Percentiles rank a stretch among this genome's conserved stretches.
phyloP scores from a whole-genome alignment of 2,329 filamentous ascomycete species.

The Ophioceras dolichostomum region DNA sequence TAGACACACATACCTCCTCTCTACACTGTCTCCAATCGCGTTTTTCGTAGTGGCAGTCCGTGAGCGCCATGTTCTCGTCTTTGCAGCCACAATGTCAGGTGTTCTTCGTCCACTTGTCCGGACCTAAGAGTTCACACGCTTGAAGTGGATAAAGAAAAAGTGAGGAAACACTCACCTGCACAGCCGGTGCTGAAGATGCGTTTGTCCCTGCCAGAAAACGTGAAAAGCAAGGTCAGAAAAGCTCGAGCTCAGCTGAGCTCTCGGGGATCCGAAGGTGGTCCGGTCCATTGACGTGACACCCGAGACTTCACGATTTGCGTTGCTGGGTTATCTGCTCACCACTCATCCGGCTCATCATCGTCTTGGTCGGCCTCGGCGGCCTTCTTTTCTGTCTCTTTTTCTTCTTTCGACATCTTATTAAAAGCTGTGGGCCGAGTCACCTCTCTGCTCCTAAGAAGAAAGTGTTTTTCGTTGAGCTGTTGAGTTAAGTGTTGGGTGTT shows the following conservation, averaged over 20 bases:
- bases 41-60: slow-evolving; percentile 90
- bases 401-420: slow-evolving; percentile 46
- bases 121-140: too few relatives aligned
- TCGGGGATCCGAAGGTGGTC: too few relatives aligned
- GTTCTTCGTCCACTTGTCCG: too few relatives aligned
- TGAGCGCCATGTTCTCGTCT: slow-evolving; percentile 87
- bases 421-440: too few relatives aligned
- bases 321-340: slow-evolving; percentile 41
- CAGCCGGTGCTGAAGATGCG: slow-evolving; percentile 95
- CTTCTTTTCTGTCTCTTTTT: slow-evolving; percentile 22
- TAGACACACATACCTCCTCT: slow-evolving; percentile 54
- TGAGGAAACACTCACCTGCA: slow-evolving; percentile 50
- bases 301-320: too few relatives aligned
- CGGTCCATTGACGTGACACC: too few relatives aligned
- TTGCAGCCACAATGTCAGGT: too few relatives aligned
- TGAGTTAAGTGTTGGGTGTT: too few relatives aligned
- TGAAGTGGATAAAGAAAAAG: background rate
- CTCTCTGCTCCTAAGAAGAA: too few relatives aligned
- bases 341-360: slow-evolving; percentile 90
- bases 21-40: slow-evolving; percentile 91
- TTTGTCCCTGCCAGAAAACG: slow-evolving; percentile 68
- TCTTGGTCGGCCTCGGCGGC: slow-evolving; percentile 32
- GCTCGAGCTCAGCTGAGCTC: background rate
- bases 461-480: too few relatives aligned
- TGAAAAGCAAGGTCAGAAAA: too few relatives aligned